Conservation (phyloP, 345 rosid genomes). For the Cochlearia excelsa region DNA sequence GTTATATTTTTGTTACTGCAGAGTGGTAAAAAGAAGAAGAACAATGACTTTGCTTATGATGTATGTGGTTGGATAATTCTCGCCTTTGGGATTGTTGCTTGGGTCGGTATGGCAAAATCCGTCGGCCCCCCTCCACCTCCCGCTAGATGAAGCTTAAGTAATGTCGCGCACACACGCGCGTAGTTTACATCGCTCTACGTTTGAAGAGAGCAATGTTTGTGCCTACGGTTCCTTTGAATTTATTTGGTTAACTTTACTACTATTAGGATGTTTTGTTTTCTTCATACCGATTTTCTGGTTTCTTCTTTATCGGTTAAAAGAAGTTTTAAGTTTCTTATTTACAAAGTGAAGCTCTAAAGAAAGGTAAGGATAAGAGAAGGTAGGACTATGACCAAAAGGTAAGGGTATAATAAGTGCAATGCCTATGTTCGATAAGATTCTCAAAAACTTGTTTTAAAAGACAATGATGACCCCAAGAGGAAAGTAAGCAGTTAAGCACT, state of each 20-base stretch:
- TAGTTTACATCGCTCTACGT: slow-evolving; percentile 1
- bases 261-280: slow-evolving; percentile 15
- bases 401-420: too few species aligned
- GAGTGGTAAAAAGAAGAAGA: slow-evolving; percentile 54
- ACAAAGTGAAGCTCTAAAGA: slow-evolving; percentile 1
- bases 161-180: slow-evolving; percentile 1
- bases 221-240: slow-evolving; percentile 15
- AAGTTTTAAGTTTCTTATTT: background rate
- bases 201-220: slow-evolving; percentile 14
- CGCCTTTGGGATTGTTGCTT: slow-evolving; percentile 73
- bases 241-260: background rate
- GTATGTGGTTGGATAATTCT: slow-evolving; percentile 87
- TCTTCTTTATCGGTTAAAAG: background rate
- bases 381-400: too few species aligned
- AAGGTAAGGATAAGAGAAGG: too few species aligned
- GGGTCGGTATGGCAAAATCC: slow-evolving; percentile 85
- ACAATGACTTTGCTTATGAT: slow-evolving; percentile 76
- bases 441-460: background rate
- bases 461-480: background rate
- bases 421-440: background rate
- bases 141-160: slow-evolving; percentile 25
- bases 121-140: slow-evolving; percentile 76
- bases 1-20: slow-evolving; percentile 14
- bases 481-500: too few species aligned
- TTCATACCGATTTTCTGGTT: background rate